phyloP scores from a whole-genome alignment of 352 stramenopile genomes.

The Thraustochytrium sp. region DNA sequence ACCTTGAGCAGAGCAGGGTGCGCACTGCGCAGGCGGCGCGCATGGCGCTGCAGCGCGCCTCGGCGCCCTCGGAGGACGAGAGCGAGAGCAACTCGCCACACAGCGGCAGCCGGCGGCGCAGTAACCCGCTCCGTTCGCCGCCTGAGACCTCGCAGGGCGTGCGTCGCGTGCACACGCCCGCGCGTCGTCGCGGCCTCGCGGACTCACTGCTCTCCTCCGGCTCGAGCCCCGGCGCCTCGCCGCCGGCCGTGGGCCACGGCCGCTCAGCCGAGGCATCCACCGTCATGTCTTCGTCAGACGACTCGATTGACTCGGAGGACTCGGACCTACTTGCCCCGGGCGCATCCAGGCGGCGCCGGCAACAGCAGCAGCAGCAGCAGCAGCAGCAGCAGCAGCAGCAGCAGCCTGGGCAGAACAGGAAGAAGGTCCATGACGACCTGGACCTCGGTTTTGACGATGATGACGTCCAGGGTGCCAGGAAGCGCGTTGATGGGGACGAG shows the following conservation, averaged over 20 bases:
- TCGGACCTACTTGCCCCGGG: too few species aligned
- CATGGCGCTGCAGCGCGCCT: conserved; percentile 36
- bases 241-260: too few species aligned
- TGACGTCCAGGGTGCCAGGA: too few species aligned
- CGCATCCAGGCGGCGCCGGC: too few species aligned
- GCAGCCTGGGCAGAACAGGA: too few species aligned
- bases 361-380: too few species aligned
- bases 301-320: too few species aligned
- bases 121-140: not conserved
- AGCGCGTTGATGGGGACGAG: not conserved
- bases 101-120: not conserved
- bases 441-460: too few species aligned
- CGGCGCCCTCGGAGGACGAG: conserved; percentile 31
- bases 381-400: too few species aligned
- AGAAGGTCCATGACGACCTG: too few species aligned
- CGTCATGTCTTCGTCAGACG: too few species aligned
- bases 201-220: not conserved
- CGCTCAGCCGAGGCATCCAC: too few species aligned
- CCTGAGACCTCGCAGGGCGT: not conserved
- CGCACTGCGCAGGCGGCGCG: conserved; percentile 13
- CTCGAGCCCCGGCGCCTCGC: not conserved
- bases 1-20: conserved; percentile 21
- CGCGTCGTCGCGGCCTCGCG: not conserved
- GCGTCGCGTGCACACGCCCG: not conserved
- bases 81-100: not conserved